These are phyloP conservation scores for Boletus pseudopeckii DNA, from an alignment of 768 basidiomycete genomes.

Conservation along the genomic window DNA sequence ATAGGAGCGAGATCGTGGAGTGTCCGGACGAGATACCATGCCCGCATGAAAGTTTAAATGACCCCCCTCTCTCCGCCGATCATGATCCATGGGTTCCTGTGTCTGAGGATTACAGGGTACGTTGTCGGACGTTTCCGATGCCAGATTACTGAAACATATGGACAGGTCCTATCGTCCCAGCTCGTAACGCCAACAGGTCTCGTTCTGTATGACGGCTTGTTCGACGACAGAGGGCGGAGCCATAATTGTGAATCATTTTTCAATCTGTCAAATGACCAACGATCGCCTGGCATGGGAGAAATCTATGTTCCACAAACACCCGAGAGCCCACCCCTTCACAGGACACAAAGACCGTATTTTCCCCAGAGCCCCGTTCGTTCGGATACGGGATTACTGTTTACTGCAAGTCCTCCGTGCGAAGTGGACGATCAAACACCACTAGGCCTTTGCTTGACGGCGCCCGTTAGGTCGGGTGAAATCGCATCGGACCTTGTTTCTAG, in stretches of 20 bases:
- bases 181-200: conserved; percentile 19
- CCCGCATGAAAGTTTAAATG: conserved; percentile 15
- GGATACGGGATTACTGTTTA: neutral
- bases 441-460: conserved; percentile 35
- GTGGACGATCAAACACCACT: conserved; percentile 38
- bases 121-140: neutral
- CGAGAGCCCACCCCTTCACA: conserved; percentile 24
- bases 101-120: conserved; percentile 18
- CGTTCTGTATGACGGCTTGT: conserved; percentile 5
- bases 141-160: conserved; percentile 7
- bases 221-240: neutral
- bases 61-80: conserved; percentile 11
- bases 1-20: conserved; percentile 33
- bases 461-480: conserved; percentile 31
- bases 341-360: neutral
- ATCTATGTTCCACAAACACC: conserved; percentile 29
- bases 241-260: conserved; percentile 6
- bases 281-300: neutral
- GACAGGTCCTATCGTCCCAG: conserved; percentile 16
- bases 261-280: conserved; percentile 8
- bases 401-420: conserved; percentile 23
- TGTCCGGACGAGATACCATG: conserved; percentile 47
- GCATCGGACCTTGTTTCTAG: conserved; percentile 27
- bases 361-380: neutral
- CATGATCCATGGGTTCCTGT: conserved; percentile 21